Evolutionary conservation across 495 filamentous ascomycete species (phyloP).

Genomic region (Neurospora africana): DNA sequence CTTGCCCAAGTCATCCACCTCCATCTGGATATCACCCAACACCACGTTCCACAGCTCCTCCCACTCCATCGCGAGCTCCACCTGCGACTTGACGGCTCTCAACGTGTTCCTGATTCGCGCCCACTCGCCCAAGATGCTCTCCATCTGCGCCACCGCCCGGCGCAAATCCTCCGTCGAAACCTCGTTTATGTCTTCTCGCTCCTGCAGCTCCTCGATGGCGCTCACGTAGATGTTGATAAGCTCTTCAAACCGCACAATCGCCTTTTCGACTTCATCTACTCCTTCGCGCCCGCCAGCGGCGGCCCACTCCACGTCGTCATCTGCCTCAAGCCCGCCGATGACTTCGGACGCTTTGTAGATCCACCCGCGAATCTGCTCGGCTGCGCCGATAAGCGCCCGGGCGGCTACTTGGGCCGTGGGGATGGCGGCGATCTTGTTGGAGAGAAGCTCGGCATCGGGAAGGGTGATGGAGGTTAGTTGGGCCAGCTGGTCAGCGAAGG

Average conservation of each 20-base stretch:
- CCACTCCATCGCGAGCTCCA: constrained; percentile 97
- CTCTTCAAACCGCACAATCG: constrained; percentile 73
- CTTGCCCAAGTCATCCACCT: constrained; percentile 71
- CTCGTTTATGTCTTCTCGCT: constrained; percentile 60
- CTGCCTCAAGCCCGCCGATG: constrained; percentile 71
- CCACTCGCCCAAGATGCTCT: constrained; percentile 77
- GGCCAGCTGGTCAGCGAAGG: constrained; percentile 82
- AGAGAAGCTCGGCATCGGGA: constrained; percentile 70
- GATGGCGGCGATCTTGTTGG: constrained; percentile 70
- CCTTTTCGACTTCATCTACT: constrained; percentile 77
- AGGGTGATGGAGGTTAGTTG: constrained; percentile 77
- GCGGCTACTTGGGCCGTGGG: constrained; percentile 70
- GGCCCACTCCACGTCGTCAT: constrained; percentile 97
- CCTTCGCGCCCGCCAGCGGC: constrained; percentile 85
- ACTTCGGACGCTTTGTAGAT: constrained; percentile 83
- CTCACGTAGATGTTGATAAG: constrained; percentile 81
- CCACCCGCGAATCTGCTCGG: constrained; percentile 87
- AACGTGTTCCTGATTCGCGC: constrained; percentile 62
- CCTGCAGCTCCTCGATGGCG: constrained; percentile 81
- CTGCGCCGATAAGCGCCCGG: constrained; percentile 64
- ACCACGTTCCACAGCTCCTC: constrained; percentile 93
- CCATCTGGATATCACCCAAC: constrained; percentile 82
- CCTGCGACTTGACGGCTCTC: constrained; percentile 71
- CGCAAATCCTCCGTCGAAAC: constrained; percentile 59
- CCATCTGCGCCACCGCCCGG: constrained; percentile 74